Evolutionary conservation across 306 rosid genomes (phyloP), one percentile per base, ranked within the genome.

Genomic region (Abrus pulchellus): DNA sequence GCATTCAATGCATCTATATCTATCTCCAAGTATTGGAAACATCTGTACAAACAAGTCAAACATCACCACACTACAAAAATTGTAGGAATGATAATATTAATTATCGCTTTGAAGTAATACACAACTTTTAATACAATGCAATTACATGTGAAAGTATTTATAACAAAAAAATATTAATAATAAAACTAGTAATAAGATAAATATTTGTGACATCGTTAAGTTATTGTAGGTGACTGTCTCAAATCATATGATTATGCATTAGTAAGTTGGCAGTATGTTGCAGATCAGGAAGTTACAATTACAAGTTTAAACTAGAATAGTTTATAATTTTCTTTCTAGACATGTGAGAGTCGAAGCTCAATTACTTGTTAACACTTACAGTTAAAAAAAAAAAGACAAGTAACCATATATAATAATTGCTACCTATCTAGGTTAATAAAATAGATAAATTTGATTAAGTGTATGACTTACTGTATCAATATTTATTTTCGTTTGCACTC

Each of bases 1-100:
- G 68, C 99, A 95, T 82, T 95, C 97, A 30, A 53, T 65, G 88
- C 99, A 95, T 44, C 3, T 84, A 73, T 95, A 91, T 80, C 99
- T 91, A 64, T 93, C 93, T 65, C 99, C 98, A 71, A 86, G 68
- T 40, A 95, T 89, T 32, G 99, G 99, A 61, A 0, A 83, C 83
- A 95, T 87, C 99, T 95, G 91, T 2, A 53, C 9, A 75, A 43
- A 73, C 40, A 83, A 71, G 59, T 75, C 53, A 67, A 60, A 40
- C 53, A 44, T 86, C 59, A 82, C 27, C 40, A 20, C 40, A 33
- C 52, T 60, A 83, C 30, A 56, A 40, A 62, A 27, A 55, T 74
- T 57, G 63, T 3, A 52, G 30, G 73, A 36, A 59, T 4, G 8
- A 28, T 1, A 56, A 33, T 14, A 56, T 9, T 11, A 66, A 47